Base-by-base conservation (phyloP, 2,329 filamentous ascomycete genomes). In the Fusarium aywerte region DNA sequence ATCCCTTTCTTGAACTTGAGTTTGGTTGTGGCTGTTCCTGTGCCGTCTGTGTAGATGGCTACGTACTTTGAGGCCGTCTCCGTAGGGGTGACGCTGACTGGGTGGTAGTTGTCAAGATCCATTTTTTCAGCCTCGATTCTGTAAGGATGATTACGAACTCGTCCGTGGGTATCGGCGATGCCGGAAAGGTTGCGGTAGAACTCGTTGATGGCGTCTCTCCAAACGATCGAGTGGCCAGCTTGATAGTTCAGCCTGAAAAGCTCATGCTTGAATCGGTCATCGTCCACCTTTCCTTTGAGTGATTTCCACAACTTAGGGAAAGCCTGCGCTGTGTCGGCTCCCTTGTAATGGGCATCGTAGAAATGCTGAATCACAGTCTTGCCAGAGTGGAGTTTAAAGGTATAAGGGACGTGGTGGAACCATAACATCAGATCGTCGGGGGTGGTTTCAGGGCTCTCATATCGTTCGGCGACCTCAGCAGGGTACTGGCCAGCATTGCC, bases 381-480 rank as follows among this genome's bases (percentile, higher is more conserved):
- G 12, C 88, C 87, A 0, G 84, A 87, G 11, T 87, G 81, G 3
- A 92, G 82, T 8, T 74, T 76, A 36, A 90, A 85, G 0, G 87
- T 90, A 73, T 90, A 92, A 5, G 84, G 84, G 0, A 92, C 88
- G 71, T 92, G 90, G 74, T 92, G 90, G 77, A 92, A 92, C 90
- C 90, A 92, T 3, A 92, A 80, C 4, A 92, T 76, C 2, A 92
- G 79, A 21, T 92, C 81, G 62, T 92, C 90, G 0, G 89, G 89
- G 0, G 89, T 92, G 0, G 85, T 89, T 15, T 84, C 82, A 18
- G 87, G 79, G 40, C 84, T 77, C 68, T 92, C 89, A 72, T 84
- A 92, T 69, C 79, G 75, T 4, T 79, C 74, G 0, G 86, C 85
- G 1, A 92, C 75, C 60, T 89, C 85, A 0, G 82, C 68, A 0